These are phyloP conservation scores for Pichia manshurica DNA, from an alignment of 805 yeast species.

Conservation along the genomic window DNA sequence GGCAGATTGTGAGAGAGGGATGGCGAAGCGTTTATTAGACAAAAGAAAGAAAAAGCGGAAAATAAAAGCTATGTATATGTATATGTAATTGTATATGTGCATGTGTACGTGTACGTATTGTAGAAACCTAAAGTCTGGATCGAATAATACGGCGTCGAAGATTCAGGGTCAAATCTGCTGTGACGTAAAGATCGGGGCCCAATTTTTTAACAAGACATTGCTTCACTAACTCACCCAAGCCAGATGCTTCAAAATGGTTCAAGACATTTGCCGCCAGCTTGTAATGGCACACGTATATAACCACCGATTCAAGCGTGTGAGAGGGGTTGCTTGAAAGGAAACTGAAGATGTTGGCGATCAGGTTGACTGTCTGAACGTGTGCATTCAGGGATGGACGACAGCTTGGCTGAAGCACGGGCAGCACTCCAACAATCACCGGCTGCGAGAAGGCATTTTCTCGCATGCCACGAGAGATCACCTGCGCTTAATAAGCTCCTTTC, in stretches of 20 bases:
- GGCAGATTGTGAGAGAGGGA: conserved; percentile 61
- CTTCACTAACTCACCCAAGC: conserved; percentile 10
- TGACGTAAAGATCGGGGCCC: conserved; percentile 7
- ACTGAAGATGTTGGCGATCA: conserved; percentile 12
- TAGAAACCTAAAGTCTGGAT: too few relatives aligned
- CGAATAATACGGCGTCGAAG: too few relatives aligned
- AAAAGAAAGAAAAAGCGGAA: neutral
- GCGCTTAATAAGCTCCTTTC: too few relatives aligned
- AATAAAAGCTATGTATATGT: too few relatives aligned
- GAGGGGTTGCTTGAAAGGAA: neutral
- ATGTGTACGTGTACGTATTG: too few relatives aligned
- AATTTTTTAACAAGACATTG: conserved; percentile 12
- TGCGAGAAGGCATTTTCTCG: neutral
- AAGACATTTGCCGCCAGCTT: conserved; percentile 12
- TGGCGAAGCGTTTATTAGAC: conserved; percentile 49
- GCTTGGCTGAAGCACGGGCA: conserved; percentile 3
- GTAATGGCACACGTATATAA: conserved; percentile 8
- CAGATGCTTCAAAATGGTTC: conserved; percentile 9
- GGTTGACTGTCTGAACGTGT: conserved; percentile 5
- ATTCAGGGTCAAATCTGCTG: conserved; percentile 7
- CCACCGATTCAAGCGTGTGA: neutral
- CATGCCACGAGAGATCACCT: neutral
- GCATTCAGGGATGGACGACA: neutral
- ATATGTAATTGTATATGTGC: too few relatives aligned
- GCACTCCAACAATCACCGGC: conserved; percentile 3